Percentiles rank a stretch among this genome's conserved stretches.
Conservation (phyloP, 306 rosid genomes). For the Bauhinia variegata region DNA sequence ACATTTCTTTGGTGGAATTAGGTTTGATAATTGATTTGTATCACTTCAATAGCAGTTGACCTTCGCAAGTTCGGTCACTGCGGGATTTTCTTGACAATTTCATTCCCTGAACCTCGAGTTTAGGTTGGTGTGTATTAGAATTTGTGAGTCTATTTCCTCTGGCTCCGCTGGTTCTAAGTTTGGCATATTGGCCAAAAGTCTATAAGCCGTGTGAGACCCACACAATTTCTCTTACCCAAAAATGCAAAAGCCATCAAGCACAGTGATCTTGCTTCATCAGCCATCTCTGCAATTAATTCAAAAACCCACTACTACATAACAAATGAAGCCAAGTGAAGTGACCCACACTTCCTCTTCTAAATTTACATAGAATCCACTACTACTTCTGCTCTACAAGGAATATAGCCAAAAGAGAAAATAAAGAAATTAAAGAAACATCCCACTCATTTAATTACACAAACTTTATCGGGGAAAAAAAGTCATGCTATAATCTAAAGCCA, state of each 20-base stretch:
- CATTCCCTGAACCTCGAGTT: too few species aligned
- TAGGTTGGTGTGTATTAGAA: too few species aligned
- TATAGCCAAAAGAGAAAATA: not conserved
- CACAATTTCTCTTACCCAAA: conserved; percentile 20
- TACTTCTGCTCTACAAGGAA: not conserved
- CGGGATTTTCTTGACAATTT: too few species aligned
- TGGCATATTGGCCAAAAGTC: not conserved
- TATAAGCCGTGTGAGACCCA: conserved; percentile 62
- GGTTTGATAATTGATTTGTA: not conserved
- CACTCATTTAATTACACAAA: not conserved
- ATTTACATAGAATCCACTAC: conserved; percentile 3
- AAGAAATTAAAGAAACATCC: not conserved
- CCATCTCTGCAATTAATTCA: too few species aligned
- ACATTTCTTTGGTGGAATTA: not conserved
- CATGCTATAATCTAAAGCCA: too few species aligned
- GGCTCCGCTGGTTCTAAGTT: conserved; percentile 2
- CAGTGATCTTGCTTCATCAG: too few species aligned
- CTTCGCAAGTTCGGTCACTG: too few species aligned
- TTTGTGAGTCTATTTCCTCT: too few species aligned
- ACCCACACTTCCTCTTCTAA: conserved; percentile 18
- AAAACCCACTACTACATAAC: not conserved
- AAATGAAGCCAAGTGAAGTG: not conserved
- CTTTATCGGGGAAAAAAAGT: too few species aligned
- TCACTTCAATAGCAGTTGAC: too few species aligned
- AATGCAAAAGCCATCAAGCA: too few species aligned